Evolutionary conservation across 1,284 basidiomycete species (phyloP).

Genomic region (Sphagnurus paluster): DNA sequence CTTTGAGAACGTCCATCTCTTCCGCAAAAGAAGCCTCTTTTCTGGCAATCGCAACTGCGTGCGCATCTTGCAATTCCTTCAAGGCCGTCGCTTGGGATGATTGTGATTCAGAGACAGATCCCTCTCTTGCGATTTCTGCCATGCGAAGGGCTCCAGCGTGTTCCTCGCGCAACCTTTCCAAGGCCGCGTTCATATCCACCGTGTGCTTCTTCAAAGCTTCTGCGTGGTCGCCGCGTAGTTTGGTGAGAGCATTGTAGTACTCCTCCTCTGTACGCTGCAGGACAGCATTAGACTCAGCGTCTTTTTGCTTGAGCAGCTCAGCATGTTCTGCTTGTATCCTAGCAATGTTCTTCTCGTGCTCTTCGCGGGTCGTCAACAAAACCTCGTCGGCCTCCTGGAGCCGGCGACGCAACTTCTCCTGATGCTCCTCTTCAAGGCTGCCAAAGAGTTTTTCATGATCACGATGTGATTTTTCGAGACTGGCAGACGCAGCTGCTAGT

Average conservation of each 20-base stretch:
- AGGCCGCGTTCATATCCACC: conserved; percentile 54
- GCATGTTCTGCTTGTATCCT: conserved; percentile 57
- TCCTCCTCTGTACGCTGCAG: conserved; percentile 74
- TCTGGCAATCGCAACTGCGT: conserved; percentile 58
- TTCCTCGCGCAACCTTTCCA: conserved; percentile 71
- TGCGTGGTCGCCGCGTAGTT: conserved; percentile 67
- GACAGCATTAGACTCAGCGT: conserved; percentile 52
- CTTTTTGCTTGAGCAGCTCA: conserved; percentile 55
- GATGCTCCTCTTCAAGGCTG: conserved; percentile 47
- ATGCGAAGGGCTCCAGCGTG: conserved; percentile 68
- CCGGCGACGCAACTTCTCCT: conserved; percentile 45
- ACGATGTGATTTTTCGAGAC: conserved; percentile 26
- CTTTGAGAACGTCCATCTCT: conserved; percentile 61
- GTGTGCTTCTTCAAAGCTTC: conserved; percentile 60
- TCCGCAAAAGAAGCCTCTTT: conserved; percentile 65
- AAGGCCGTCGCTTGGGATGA: conserved; percentile 61
- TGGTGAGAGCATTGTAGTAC: conserved; percentile 75
- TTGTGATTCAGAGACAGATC: conserved; percentile 70
- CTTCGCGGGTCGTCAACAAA: conserved; percentile 46
- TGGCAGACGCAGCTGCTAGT: conserved; percentile 35
- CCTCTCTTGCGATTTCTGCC: conserved; percentile 72
- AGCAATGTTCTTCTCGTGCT: conserved; percentile 52
- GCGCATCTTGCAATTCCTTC: conserved; percentile 66
- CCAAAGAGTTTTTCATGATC: conserved; percentile 56
- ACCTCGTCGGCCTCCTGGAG: conserved; percentile 48